Conservation (phyloP, 805 yeast species). For the Komagataella pseudopastoris region DNA sequence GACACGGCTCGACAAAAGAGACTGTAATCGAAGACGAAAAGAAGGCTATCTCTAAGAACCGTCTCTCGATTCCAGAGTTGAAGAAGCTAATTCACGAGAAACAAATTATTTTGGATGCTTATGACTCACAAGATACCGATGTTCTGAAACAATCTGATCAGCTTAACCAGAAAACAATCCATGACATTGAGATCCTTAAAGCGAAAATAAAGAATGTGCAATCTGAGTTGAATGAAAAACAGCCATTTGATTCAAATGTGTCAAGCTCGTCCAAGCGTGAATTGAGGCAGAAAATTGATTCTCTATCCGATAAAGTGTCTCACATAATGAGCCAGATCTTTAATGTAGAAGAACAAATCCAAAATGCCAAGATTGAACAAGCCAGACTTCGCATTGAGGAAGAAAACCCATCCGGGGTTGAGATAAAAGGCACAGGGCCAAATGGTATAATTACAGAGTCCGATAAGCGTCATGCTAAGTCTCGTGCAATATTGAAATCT, state of each 20-base stretch:
- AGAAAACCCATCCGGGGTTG: constrained; percentile 57
- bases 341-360: constrained; percentile 53
- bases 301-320: constrained; percentile 64
- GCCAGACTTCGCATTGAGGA: constrained; percentile 40
- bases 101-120: constrained; percentile 53
- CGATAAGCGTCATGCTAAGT: constrained; percentile 69
- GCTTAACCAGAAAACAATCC: constrained; percentile 23
- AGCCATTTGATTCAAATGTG: constrained; percentile 5
- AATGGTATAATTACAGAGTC: constrained; percentile 76
- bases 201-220: constrained; percentile 38
- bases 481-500: constrained; percentile 65
- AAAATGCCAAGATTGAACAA: constrained; percentile 49
- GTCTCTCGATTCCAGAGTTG: constrained; percentile 36
- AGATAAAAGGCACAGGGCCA: constrained; percentile 69
- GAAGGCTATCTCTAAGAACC: constrained; percentile 13
- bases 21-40: constrained; percentile 6
- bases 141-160: constrained; percentile 10
- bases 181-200: constrained; percentile 55
- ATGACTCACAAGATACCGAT: constrained; percentile 54
- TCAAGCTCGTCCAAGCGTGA: constrained; percentile 21
- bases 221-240: constrained; percentile 15
- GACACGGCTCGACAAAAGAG: constrained; percentile 37
- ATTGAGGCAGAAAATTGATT: constrained; percentile 43
- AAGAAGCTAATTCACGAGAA: constrained; percentile 60
- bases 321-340: constrained; percentile 49